These are phyloP conservation scores for Aspergillus texensis DNA, from an alignment of 2,329 filamentous ascomycete species.

Conservation along the genomic window DNA sequence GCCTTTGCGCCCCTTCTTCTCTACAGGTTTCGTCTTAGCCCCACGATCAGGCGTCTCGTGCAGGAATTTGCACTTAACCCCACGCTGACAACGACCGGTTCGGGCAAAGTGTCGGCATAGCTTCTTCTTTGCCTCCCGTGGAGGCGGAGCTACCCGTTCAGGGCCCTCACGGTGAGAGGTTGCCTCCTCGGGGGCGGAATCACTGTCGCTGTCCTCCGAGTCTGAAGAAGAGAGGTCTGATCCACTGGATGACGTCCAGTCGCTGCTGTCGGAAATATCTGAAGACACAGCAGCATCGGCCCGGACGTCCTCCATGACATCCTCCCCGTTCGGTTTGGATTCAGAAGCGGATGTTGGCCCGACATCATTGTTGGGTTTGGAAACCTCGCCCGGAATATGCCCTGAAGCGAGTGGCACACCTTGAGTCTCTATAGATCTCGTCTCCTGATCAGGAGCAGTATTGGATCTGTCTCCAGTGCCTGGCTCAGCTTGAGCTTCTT, in stretches of 20 bases:
- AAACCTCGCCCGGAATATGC: neutral
- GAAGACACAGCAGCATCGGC: conserved; percentile 17
- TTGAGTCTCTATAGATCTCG: neutral
- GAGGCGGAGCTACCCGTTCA: conserved; percentile 43
- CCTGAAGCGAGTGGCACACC: neutral
- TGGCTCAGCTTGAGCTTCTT: conserved; percentile 3
- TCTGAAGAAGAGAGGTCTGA: conserved; percentile 31
- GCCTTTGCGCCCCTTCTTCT: conserved; percentile 41
- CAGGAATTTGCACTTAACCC: conserved; percentile 45
- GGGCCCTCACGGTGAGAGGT: conserved; percentile 44
- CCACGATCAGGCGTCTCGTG: conserved; percentile 41
- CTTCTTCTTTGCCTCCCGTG: conserved; percentile 36
- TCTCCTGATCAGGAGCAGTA: neutral
- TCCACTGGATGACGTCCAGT: conserved; percentile 45
- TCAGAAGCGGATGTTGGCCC: neutral
- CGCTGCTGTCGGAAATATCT: conserved; percentile 30
- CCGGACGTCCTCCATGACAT: conserved; percentile 3
- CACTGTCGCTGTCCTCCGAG: conserved; percentile 31
- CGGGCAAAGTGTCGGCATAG: conserved; percentile 46
- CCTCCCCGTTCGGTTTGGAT: conserved; percentile 1
- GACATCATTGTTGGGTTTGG: neutral
- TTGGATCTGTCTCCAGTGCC: neutral
- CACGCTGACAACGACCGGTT: conserved; percentile 45
- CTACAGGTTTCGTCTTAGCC: conserved; percentile 29
- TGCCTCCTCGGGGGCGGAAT: conserved; percentile 45